Conservation (phyloP, 345 rosid species). For the Sonneratia alba region DNA sequence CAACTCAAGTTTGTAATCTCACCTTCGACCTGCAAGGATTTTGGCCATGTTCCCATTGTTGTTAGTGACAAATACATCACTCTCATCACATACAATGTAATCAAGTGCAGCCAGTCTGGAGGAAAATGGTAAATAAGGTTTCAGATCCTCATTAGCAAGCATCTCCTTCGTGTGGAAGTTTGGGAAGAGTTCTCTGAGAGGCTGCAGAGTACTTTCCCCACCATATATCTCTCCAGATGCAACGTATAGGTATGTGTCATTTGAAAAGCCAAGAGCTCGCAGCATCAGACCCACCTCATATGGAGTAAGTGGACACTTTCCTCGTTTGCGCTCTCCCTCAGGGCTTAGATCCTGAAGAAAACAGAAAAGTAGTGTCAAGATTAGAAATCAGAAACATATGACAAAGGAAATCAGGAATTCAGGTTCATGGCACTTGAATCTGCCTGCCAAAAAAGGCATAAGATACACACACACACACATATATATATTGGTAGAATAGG, state of each 20-base stretch:
- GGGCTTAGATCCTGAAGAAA: conserved; percentile 69
- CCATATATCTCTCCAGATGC: conserved; percentile 99
- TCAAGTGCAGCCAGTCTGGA: conserved; percentile 93
- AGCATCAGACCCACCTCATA: conserved; percentile 94
- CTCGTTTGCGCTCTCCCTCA: conserved; percentile 78
- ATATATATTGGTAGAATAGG: too few relatives aligned
- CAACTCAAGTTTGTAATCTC: conserved; percentile 15
- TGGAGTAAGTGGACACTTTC: conserved; percentile 96
- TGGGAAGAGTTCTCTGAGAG: conserved; percentile 82
- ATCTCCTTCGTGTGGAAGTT: conserved; percentile 92
- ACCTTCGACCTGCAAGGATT: conserved; percentile 99
- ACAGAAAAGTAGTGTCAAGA: background rate
- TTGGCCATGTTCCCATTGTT: conserved; percentile 99
- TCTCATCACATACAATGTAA: conserved; percentile 84
- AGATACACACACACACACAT: too few relatives aligned
- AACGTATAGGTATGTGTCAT: conserved; percentile 75
- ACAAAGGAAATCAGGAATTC: background rate
- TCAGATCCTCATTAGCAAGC: conserved; percentile 72
- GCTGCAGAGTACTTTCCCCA: conserved; percentile 79
- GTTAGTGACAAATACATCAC: conserved; percentile 90
- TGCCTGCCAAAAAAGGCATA: background rate
- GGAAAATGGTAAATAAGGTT: conserved; percentile 66
- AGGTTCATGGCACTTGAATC: background rate
- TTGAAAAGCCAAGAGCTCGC: conserved; percentile 86
- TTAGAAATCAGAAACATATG: background rate